Base-by-base conservation (phyloP, 306 rosid genomes). In the Castanea crenata region DNA sequence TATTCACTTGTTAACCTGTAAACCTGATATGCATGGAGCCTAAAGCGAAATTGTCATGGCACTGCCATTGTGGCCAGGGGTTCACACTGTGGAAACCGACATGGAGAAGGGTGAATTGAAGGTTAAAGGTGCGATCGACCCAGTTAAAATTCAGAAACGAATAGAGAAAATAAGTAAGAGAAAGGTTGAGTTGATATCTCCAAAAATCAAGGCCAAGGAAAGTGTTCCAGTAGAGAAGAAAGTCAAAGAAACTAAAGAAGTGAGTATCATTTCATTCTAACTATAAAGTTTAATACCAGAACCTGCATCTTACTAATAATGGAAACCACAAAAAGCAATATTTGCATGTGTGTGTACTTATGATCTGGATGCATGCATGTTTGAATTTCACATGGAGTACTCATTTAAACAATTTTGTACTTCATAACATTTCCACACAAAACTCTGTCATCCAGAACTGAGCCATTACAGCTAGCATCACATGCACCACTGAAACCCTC, bases 181-280 rank as follows among this genome's bases (percentile, higher is more conserved):
- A 74, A 92, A 83, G 77, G 86, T 92, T 82, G 93, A 92, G 71
- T 69, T 94, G 78, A 67, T 94, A 78, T 94, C 97, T 27, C 98
- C 98, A 63, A 94, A 88, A 76, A 27, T 83, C 62, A 90, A 82
- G 91, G 72, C 82, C 76, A 81, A 86, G 61, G 92, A 88, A 41
- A 79, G 25, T 67, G 27, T 52, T 25, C 2, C 67, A 38, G 7
- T 29, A 6, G 86, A 76, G n/a, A 69, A 73, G 32, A 88, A 83
- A 71, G 79, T 44, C 71, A 87, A 86, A 89, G 92, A 91, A 88
- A 68, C 31, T 73, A 92, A 87, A 63, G 74, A 79, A 23, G 97
- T 91, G 61, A 78, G 90, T 79, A 8, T 34, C 38, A 34, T 34
- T 29, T 27, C 11, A 29, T 63, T 63, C 31, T 14, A 27, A 29